These are phyloP conservation scores for Chaetomiaceae sp. DNA, from an alignment of 2,329 filamentous ascomycete genomes.

Conservation along the genomic window DNA sequence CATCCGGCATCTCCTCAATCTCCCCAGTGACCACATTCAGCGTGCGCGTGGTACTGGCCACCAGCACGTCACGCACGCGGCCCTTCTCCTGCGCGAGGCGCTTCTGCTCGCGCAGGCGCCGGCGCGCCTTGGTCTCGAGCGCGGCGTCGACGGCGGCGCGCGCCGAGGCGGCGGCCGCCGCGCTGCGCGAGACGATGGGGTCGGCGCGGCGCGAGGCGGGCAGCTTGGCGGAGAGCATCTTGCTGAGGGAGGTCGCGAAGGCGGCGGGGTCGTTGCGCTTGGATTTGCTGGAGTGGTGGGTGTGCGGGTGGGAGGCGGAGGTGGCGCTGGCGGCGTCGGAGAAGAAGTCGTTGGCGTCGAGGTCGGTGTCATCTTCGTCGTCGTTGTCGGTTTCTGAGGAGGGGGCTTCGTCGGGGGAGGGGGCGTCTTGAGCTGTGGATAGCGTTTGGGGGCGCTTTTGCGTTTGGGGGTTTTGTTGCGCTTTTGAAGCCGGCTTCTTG, in stretches of 20 bases:
- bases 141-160: conserved; percentile 67
- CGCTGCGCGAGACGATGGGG: conserved; percentile 83
- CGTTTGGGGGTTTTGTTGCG: conserved; percentile 15
- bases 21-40: conserved; percentile 44
- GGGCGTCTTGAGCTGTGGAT: conserved; percentile 28
- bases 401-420: conserved; percentile 11
- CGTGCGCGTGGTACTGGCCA: conserved; percentile 40
- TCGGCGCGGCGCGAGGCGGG: conserved; percentile 75
- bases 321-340: conserved; percentile 34
- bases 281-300: conserved; percentile 40
- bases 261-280: conserved; percentile 90
- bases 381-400: conserved; percentile 26
- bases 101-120: conserved; percentile 75
- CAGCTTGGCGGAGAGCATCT: conserved; percentile 86
- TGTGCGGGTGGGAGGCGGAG: conserved; percentile 26
- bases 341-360: conserved; percentile 21
- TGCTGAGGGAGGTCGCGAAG: conserved; percentile 88
- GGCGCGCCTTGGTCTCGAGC: conserved; percentile 74
- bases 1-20: conserved; percentile 31
- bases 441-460: conserved; percentile 19
- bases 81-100: conserved; percentile 76
- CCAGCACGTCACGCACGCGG: conserved; percentile 78
- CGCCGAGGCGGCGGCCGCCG: conserved; percentile 64
- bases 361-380: conserved; percentile 36
- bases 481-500: conserved; percentile 11